Conservation (phyloP, 768 basidiomycete species). For the Mycena haematopus region DNA sequence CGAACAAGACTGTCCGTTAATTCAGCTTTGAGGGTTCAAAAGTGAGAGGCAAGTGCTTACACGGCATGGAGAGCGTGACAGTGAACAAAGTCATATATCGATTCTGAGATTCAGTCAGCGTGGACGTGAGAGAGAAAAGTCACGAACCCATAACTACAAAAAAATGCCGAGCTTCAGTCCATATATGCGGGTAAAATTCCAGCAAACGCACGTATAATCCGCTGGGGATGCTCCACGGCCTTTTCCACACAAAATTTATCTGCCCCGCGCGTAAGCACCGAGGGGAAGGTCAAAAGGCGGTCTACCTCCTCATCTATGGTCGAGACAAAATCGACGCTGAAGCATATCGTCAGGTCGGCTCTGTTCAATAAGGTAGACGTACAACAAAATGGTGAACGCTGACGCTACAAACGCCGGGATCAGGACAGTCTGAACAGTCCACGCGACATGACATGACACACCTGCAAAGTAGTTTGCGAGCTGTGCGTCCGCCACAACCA, state of each 20-base stretch:
- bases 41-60: neutral
- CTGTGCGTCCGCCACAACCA: constrained; percentile 1
- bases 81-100: constrained; percentile 17
- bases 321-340: constrained; percentile 5
- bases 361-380: neutral
- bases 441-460: neutral
- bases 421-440: neutral
- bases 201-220: constrained; percentile 5
- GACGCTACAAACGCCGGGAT: neutral
- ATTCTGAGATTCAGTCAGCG: constrained; percentile 3
- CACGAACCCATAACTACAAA: constrained; percentile 7
- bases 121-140: neutral
- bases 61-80: constrained; percentile 9
- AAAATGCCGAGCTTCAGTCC: neutral
- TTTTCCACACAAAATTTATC: constrained; percentile 15
- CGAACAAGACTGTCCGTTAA: constrained; percentile 1
- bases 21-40: neutral
- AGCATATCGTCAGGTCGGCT: neutral
- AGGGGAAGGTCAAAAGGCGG: neutral
- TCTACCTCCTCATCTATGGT: constrained; percentile 12
- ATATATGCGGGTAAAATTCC: neutral
- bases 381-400: constrained; percentile 9
- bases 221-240: constrained; percentile 11
- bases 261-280: neutral
- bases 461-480: constrained; percentile 16